These are phyloP conservation scores for Zygnema circumcarinatum DNA, from an alignment of 139 green algal genomes.

Conservation along the genomic window DNA sequence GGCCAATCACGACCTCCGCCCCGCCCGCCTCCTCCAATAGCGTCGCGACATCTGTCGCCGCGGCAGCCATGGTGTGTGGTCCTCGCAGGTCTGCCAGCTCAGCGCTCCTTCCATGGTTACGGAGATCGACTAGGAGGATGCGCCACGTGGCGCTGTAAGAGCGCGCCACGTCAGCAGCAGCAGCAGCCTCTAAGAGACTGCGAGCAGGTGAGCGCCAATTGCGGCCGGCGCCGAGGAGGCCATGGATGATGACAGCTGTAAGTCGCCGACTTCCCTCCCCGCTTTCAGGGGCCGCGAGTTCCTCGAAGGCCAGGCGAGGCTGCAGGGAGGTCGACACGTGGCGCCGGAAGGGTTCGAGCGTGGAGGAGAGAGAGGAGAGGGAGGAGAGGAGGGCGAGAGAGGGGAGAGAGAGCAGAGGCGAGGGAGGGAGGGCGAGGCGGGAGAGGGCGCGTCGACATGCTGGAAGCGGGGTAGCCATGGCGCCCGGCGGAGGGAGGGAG, in stretches of 20 bases:
- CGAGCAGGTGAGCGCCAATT: constrained; percentile 27
- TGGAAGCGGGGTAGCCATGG: neutral
- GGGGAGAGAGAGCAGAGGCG: neutral
- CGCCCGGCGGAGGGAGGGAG: neutral
- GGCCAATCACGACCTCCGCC: constrained; percentile 68
- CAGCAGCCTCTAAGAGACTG: neutral
- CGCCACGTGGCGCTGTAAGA: neutral
- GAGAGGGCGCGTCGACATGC: neutral
- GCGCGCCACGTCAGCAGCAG: neutral
- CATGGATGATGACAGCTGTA: constrained; percentile 39
- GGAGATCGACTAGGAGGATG: constrained; percentile 75
- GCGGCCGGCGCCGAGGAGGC: constrained; percentile 40
- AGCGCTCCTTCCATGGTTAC: constrained; percentile 70
- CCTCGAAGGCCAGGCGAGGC: neutral
- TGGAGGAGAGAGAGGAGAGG: neutral
- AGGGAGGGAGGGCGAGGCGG: neutral
- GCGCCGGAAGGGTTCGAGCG: neutral
- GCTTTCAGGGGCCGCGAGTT: neutral
- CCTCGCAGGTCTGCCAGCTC: constrained; percentile 59
- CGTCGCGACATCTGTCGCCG: constrained; percentile 74
- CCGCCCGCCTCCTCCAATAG: constrained; percentile 41
- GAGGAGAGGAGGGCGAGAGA: neutral
- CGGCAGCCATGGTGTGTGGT: constrained; percentile 73
- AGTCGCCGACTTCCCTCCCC: neutral
- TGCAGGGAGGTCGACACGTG: neutral